Base-by-base conservation (phyloP, 805 yeast genomes). In the Metschnikowia kunwiensis region DNA sequence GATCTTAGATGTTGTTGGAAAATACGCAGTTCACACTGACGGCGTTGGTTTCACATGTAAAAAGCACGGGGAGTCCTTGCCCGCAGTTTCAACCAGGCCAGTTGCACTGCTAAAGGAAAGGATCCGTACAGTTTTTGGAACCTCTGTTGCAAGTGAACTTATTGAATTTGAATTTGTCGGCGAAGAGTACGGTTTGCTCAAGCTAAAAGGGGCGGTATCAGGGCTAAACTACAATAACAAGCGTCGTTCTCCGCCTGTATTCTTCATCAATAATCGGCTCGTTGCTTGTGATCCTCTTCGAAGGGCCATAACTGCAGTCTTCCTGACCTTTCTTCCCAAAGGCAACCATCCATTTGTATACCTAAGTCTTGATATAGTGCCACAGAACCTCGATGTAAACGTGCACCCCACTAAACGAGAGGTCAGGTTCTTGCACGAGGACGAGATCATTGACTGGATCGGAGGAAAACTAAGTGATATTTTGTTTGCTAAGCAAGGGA, bases 321-420 rank as follows among this genome's bases (percentile, higher is more conserved):
- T 79, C 52, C 68, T 78, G 13, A 60, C 73, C 3, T 85, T 75
- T 53, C 59, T 91, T 13, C 96, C 97, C 0, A 85, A 82, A 47
- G 94, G 94, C 0, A 54, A 49, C 33, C 77, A 72, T 46, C 82
- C 95, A 0, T 93, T 93, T 54, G 70, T 86, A 1, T 93, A 88
- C 58, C 40, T 93, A 34, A 70, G 85, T 31, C 55, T 93, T n/a
- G 64, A 65, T 13, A 77, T 93, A 2, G 65, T 70, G 15, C 85
- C 96, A 1, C 62, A 61, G 22, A 80, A 81, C 42, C 70, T 93
- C 6, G 98, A 93, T 57, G 97, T 93, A 11, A 93, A 93, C 55
- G 81, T 93, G 10, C 98, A 93, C 54, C 98, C 98, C 0, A 91
- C 97, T 0, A 93, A 93, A 50, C 72, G 91, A 40, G 97, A 91